phyloP scores from a whole-genome alignment of 768 basidiomycete species.

The Tylopilus balloui region DNA sequence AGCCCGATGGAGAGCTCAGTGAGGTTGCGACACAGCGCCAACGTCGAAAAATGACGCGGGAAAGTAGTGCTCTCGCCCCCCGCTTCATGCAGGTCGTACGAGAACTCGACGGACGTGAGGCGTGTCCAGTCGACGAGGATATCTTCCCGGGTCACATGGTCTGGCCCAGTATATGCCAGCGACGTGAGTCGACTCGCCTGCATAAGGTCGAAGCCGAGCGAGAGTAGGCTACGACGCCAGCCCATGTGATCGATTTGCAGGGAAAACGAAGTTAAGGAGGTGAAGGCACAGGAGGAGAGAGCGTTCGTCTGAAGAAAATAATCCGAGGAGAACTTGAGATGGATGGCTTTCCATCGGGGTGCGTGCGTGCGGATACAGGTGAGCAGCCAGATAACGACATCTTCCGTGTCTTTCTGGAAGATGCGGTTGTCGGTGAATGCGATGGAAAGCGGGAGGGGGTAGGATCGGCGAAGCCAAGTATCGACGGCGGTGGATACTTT shows the following conservation, averaged over 20 bases:
- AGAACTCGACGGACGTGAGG: slow-evolving; percentile 23
- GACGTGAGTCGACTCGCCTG: slow-evolving; percentile 17
- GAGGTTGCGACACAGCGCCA: slow-evolving; percentile 19
- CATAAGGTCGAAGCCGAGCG: slow-evolving; percentile 19
- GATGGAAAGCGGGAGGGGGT: slow-evolving; percentile 21
- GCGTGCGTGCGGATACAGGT: slow-evolving; percentile 17
- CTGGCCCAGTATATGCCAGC: slow-evolving; percentile 25
- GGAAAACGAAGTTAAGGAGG: slow-evolving; percentile 21
- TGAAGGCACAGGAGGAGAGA: slow-evolving; percentile 20
- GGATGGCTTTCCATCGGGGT: slow-evolving; percentile 22
- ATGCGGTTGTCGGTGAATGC: slow-evolving; percentile 26
- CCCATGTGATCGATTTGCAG: slow-evolving; percentile 27
- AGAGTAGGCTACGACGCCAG: slow-evolving; percentile 21
- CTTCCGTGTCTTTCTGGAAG: slow-evolving; percentile 23
- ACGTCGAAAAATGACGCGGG: slow-evolving; percentile 15
- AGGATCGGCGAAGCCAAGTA: slow-evolving; percentile 23
- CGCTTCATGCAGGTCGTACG: slow-evolving; percentile 25
- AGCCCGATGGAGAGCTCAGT: slow-evolving; percentile 22
- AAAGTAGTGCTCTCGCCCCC: slow-evolving; percentile 22
- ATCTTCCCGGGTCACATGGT: slow-evolving; percentile 19
- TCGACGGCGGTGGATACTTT: slow-evolving; percentile 14
- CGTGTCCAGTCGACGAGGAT: slow-evolving; percentile 21
- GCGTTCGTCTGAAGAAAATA: slow-evolving; percentile 18
- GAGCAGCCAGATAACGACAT: slow-evolving; percentile 17
- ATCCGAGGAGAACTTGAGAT: slow-evolving; percentile 27